phyloP scores from a whole-genome alignment of 805 yeast species.

The Ogataea paraovalis region DNA sequence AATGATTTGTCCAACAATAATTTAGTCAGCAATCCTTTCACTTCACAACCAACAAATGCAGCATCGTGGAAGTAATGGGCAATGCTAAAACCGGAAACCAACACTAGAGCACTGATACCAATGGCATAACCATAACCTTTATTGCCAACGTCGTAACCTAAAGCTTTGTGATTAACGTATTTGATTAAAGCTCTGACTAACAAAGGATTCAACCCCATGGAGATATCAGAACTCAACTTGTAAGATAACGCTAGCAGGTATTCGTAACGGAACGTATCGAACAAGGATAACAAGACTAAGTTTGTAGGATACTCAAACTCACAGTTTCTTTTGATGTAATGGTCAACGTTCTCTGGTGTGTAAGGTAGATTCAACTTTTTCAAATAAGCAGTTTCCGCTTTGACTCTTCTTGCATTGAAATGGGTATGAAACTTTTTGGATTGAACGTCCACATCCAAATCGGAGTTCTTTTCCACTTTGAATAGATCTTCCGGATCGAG shows the following conservation, averaged over 20 bases:
- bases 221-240: constrained; percentile 44
- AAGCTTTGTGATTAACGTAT: constrained; percentile 52
- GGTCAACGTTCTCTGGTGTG: constrained; percentile 34
- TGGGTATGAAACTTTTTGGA: constrained; percentile 33
- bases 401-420: constrained; percentile 30
- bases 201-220: constrained; percentile 59
- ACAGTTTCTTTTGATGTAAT: constrained; percentile 28
- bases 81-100: constrained; percentile 42
- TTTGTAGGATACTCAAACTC: constrained; percentile 39
- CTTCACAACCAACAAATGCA: constrained; percentile 63
- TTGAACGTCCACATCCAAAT: constrained; percentile 38
- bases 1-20: constrained; percentile 68
- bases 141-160: constrained; percentile 40
- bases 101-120: constrained; percentile 58
- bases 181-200: constrained; percentile 60
- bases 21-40: constrained; percentile 66
- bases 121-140: constrained; percentile 74
- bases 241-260: constrained; percentile 38
- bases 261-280: constrained; percentile 43
- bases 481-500: constrained; percentile 63
- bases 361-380: constrained; percentile 29
- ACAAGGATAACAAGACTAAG: constrained; percentile 44
- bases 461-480: constrained; percentile 35
- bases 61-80: constrained; percentile 64
- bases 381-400: constrained; percentile 31